Evolutionary conservation across 23 red algal species (phyloP), one percentile per base, ranked within the genome.

Genomic region (Gracilaria gracilis): DNA sequence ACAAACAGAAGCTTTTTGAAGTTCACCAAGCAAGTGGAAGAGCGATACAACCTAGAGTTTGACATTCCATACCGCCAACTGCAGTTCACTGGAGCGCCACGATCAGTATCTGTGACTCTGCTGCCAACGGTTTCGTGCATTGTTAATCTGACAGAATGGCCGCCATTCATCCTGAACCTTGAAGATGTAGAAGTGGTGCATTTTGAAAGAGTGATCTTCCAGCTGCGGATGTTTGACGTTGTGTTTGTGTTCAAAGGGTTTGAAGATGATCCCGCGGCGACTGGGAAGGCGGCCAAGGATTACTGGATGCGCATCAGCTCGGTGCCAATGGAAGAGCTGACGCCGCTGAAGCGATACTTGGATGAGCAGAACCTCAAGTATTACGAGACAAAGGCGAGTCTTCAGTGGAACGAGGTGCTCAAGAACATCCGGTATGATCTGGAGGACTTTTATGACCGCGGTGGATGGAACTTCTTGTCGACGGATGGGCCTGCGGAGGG

Each of bases 241-340:
- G 97, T 99, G 32, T 96, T 99, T 87, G 93, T 99, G 39, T 94
- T 95, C 32, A 99, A 99, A 77, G 89, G 88, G 55, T 98, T 98
- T 84, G 89, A 93, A 58, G 76, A 83, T 53, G 91, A 94, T 39
- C 87, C 91, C 1, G 88, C 75, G 32, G 75, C 80, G 28, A 81
- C 80, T 31, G 76, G 74, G 27, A 89, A 84, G 57, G 90, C 84
- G 23, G 86, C 57, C 39, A 88, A 88, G 72, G 87, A 88, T 65
- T 65, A 82, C 11, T 98, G 95, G 95, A 70, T 85, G 66, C 93
- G 97, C 25, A 99, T 99, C 31, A 95, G 79, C 54, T 86, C 93
- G n/a, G 91, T 99, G 76, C 93, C 93, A 49, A 94, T 84, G 78
- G 80, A 87, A 46, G 93, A 96, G 42, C 58, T 99, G 14, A 93